Base-by-base conservation (phyloP, 1,284 basidiomycete genomes). In the Cronartium ribicola region DNA sequence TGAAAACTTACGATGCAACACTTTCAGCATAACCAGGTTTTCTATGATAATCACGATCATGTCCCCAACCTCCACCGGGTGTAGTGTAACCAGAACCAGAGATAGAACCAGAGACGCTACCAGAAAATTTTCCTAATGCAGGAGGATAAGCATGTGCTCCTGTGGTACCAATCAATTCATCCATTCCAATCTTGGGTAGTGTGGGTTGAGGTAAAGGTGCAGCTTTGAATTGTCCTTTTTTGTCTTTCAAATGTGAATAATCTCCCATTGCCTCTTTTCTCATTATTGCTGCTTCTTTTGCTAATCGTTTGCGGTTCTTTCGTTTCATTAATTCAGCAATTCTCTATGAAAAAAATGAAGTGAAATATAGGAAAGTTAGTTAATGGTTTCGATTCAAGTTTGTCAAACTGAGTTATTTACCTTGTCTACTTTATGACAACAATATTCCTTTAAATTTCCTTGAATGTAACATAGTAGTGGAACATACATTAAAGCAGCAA, bases 341-440 rank as follows among this genome's bases (percentile, higher is more conserved):
- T 78, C 95, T 82, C 36, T 17, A 39, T 0, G 37, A 71, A 36
- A 14, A 63, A 14, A 40, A 55, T 13, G 29, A 40, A 59, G 13
- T 11, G n/a, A 59, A 44, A 67, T 44, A 43, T 44, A 3, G 36
- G 55, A 41, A 59, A 7, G n/a, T 20, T n/a, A 7, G 22, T 22
- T 14, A 57, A 40, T 4, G 43, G 40, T n/a, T n/a, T n/a, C n/a
- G n/a, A 29, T 13, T 14, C 8, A 14, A 60, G 59, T 22, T 22
- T 5, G 22, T 22, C 5, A 60, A 14, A 60, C 3, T 29, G 59
- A 22, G 20, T 3, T 14, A 60, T n/a, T 77, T 80, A 90, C 90
- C 87, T 96, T 97, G 84, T 98, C 95, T 71, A 97, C 92, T 84
- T 98, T 97, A 84, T 98, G 92, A 83, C 94, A 98, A 82, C 92